Evolutionary conservation across 345 rosid species (phyloP).

Genomic region (thale cress (Arabidopsis thaliana)): TAIR10.1 NC_003076.8:5366001-5366500

Average conservation of each 20-base stretch:
- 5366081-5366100: constrained; percentile 53
- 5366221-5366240: not conserved
- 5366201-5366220: constrained; percentile 58
- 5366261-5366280: constrained; percentile 71
- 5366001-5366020: constrained; percentile 73
- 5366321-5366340: constrained; percentile 47
- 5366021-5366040: constrained; percentile 63
- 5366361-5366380: constrained; percentile 57
- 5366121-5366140: constrained; percentile 65
- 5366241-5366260: constrained; percentile 48
- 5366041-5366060: constrained; percentile 41
- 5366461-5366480: constrained; percentile 57
- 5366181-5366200: constrained; percentile 72
- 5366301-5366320: constrained; percentile 51
- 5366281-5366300: constrained; percentile 66
- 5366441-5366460: constrained; percentile 42
- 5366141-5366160: constrained; percentile 52
- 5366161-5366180: constrained; percentile 34
- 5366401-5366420: constrained; percentile 51
- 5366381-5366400: constrained; percentile 21
- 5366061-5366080: constrained; percentile 61
- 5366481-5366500: constrained; percentile 68
- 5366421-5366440: constrained; percentile 57
- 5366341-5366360: constrained; percentile 50
- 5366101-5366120: constrained; percentile 43